Base-by-base conservation (phyloP, 2,329 filamentous ascomycete species). In the Domatiomyces globalis region DNA sequence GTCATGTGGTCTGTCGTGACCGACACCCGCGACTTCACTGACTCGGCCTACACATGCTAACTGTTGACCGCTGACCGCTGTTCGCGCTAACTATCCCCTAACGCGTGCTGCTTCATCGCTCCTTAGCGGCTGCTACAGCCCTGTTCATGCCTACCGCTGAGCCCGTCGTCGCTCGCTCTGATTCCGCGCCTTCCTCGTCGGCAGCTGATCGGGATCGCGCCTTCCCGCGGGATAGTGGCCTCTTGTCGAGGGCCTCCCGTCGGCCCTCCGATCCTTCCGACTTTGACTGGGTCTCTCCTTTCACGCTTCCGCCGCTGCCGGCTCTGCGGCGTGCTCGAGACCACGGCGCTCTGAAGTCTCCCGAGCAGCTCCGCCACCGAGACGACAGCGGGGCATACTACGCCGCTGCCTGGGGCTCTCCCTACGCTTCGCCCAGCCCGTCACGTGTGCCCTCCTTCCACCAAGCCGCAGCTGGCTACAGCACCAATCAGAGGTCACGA, bases 401-500 rank as follows among this genome's bases (percentile, higher is more conserved):
- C 63, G 92, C 87, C 46, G 84, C 87, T 47, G 89, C 84, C 65
- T 95, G 89, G 88, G 89, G 89, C 51, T 95, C 88, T 50, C 89
- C 89, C 19, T 95, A 95, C 69, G 82, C 85, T 51, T 76, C 83
- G 42, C 71, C 75, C 10, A 83, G 70, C 58, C 66, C 69, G 27
- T 22, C 33, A 15, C 33, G 33, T 15, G 10, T 15, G 4, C 15
- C 33, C 4, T 39, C 33, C 15, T 4, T 15, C 33, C 10, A 15
- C 33, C 33, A 39, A 7, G 33, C 10, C 33, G 15, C 33, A 39
- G 15, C 33, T 15, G 12, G 10, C 10, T 15, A 15, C 15, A 39
- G 12, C 4, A 15, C 4, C 15, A 10, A 39, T 15, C 33, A 2
- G 15, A 15, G 10, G 15, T 12, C 29, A 9, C 29, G 29, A 9